A percentile compares a stretch with the other conserved stretches of the same genome.
Evolutionary conservation across 2,329 filamentous ascomycete genomes (phyloP).

Genomic region (Trichoderma sp.): DNA sequence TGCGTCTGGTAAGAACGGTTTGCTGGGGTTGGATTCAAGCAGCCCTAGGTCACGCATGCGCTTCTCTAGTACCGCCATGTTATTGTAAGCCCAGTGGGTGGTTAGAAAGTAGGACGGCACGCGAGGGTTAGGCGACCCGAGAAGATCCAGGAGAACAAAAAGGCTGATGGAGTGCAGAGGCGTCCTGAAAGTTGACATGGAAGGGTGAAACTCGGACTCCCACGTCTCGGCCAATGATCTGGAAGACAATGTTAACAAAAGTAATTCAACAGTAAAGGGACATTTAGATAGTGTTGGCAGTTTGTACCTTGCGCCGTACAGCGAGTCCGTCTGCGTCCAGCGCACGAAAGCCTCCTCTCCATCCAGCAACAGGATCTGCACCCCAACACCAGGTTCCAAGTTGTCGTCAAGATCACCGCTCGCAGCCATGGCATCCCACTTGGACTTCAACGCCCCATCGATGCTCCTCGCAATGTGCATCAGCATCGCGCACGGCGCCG

Average conservation of each 20-base stretch:
- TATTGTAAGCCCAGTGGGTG: slow-evolving; percentile 90
- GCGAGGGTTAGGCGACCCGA: slow-evolving; percentile 67
- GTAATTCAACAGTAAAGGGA: background rate
- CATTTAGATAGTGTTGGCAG: too few relatives aligned
- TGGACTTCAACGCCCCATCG: slow-evolving; percentile 75
- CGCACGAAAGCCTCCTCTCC: slow-evolving; percentile 87
- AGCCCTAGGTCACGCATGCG: slow-evolving; percentile 68
- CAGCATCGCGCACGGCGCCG: slow-evolving; percentile 90
- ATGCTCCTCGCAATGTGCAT: slow-evolving; percentile 82
- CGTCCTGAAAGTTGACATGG: slow-evolving; percentile 72
- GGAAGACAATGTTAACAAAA: background rate
- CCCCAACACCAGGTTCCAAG: slow-evolving; percentile 74
- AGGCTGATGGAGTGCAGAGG: slow-evolving; percentile 78
- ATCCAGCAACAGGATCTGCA: slow-evolving; percentile 89
- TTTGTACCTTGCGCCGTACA: slow-evolving; percentile 79
- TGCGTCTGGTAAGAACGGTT: slow-evolving; percentile 65
- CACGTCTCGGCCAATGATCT: slow-evolving; percentile 77
- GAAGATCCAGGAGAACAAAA: slow-evolving; percentile 88
- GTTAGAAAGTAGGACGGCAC: slow-evolving; percentile 86
- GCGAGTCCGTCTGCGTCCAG: slow-evolving; percentile 80
- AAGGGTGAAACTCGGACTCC: slow-evolving; percentile 69
- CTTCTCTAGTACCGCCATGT: slow-evolving; percentile 71
- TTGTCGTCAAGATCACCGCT: slow-evolving; percentile 53
- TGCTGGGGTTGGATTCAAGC: slow-evolving; percentile 59
- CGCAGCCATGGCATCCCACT: slow-evolving; percentile 74